Conservation (phyloP, 2,329 filamentous ascomycete genomes). For the Cladosporium oxysporum region DNA sequence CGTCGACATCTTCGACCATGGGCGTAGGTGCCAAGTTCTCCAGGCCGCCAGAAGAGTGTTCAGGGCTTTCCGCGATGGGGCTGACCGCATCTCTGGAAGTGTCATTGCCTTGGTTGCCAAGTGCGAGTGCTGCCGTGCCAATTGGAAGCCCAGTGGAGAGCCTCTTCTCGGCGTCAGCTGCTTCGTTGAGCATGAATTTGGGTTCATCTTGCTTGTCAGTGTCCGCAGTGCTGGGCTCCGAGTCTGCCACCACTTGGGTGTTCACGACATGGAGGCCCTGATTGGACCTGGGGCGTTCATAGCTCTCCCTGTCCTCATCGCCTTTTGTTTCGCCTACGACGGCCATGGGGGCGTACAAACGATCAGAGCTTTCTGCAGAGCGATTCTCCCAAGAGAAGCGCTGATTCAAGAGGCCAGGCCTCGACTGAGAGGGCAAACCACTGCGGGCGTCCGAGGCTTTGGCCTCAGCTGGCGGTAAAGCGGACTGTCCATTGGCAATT, state of each 20-base stretch:
- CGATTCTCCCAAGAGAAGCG: constrained; percentile 43
- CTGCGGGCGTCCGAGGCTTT: constrained; percentile 21
- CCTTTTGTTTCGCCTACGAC: constrained; percentile 14
- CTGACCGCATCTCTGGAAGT: constrained; percentile 19
- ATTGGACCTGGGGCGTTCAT: constrained; percentile 33
- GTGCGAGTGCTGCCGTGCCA: not conserved
- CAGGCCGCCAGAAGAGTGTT: constrained; percentile 22
- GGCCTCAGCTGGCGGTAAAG: constrained; percentile 31
- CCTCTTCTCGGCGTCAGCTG: constrained; percentile 10
- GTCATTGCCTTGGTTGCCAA: not conserved
- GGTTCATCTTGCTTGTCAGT: constrained; percentile 9
- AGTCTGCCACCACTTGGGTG: constrained; percentile 17
- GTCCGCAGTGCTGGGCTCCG: constrained; percentile 17
- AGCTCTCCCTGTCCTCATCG: constrained; percentile 23
- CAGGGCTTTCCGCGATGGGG: constrained; percentile 27
- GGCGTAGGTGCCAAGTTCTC: constrained; percentile 29
- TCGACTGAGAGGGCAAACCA: constrained; percentile 14
- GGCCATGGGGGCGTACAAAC: constrained; percentile 12
- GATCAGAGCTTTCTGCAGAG: constrained; percentile 10
- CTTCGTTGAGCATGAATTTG: constrained; percentile 10
- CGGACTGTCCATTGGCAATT: constrained; percentile 28
- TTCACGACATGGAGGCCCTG: constrained; percentile 48
- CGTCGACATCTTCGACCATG: constrained; percentile 24
- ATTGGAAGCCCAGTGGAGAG: constrained; percentile 1
- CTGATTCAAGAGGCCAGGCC: constrained; percentile 33